Conservation (phyloP, 2,329 filamentous ascomycete species). For the Pseudogymnoascus sp. region DNA sequence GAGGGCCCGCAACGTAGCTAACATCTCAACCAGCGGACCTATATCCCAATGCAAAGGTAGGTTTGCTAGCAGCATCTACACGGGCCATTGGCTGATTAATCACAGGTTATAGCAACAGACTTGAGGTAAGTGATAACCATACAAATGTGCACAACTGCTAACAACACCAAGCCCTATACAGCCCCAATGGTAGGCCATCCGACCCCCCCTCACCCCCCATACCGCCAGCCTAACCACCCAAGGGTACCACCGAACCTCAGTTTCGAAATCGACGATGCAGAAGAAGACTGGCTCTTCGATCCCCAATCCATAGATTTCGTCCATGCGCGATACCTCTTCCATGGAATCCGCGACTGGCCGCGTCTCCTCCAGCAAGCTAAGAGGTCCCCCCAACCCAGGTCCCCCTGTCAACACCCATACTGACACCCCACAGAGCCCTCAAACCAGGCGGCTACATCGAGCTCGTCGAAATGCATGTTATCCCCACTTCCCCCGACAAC, state of each 20-base stretch:
- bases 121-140: background rate
- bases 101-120: background rate
- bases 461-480: slow-evolving; percentile 35
- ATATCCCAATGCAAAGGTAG: slow-evolving; percentile 3
- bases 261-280: slow-evolving; percentile 43
- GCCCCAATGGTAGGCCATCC: background rate
- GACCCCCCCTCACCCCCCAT: background rate
- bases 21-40: background rate
- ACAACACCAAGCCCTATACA: background rate
- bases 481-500: slow-evolving; percentile 35
- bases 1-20: background rate
- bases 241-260: slow-evolving; percentile 39
- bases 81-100: background rate
- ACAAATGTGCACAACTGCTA: background rate
- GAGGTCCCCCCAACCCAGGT: background rate
- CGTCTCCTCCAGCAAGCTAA: background rate
- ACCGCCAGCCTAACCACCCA: background rate
- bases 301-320: slow-evolving; percentile 39
- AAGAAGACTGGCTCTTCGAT: slow-evolving; percentile 38
- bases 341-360: background rate
- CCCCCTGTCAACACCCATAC: background rate
- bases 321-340: slow-evolving; percentile 32
- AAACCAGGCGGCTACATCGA: slow-evolving; percentile 40
- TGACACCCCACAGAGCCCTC: slow-evolving; percentile 20
- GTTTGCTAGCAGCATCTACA: background rate